phyloP scores from a whole-genome alignment of 1,139 yeast genomes.

The Hemisphaericaspora xylofermentans region DNA sequence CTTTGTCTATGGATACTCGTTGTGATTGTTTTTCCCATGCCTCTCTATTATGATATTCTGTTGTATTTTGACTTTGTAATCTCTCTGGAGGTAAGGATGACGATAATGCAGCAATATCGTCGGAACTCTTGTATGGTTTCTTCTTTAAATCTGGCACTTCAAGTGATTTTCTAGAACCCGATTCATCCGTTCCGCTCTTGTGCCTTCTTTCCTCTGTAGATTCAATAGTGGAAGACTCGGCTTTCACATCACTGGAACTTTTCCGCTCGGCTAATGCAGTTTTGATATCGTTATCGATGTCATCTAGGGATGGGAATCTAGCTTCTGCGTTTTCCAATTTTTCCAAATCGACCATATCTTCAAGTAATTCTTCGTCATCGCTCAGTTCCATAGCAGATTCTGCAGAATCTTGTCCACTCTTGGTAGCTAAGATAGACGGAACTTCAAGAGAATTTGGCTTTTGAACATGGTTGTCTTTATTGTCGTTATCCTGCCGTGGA shows the following conservation, averaged over 20 bases:
- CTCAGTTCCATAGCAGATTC: slow-evolving; percentile 2
- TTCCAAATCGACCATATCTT: slow-evolving; percentile 28
- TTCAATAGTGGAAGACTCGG: neutral
- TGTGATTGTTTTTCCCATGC: slow-evolving; percentile 34
- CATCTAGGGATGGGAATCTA: slow-evolving; percentile 45
- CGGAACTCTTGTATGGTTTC: slow-evolving; percentile 1
- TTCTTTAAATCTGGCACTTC: neutral
- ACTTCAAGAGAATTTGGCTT: slow-evolving; percentile 1
- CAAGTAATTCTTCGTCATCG: slow-evolving; percentile 4
- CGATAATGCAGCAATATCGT: neutral
- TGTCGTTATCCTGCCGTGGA: slow-evolving; percentile 1
- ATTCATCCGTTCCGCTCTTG: neutral
- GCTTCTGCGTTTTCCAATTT: slow-evolving; percentile 44
- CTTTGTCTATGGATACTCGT: slow-evolving; percentile 19
- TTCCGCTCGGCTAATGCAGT: neutral
- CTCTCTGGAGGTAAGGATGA: neutral
- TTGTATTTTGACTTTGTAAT: neutral
- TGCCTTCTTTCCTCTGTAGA: neutral
- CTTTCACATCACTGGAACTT: neutral
- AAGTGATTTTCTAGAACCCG: neutral
- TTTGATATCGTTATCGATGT: slow-evolving; percentile 16
- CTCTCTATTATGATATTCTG: slow-evolving; percentile 32
- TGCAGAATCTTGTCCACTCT: neutral
- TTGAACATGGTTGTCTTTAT: neutral
- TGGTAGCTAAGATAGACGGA: neutral